Evolutionary conservation across 371 early-diverging fungal genomes (phyloP).

Genomic region (Mucor lusitanicus): DNA sequence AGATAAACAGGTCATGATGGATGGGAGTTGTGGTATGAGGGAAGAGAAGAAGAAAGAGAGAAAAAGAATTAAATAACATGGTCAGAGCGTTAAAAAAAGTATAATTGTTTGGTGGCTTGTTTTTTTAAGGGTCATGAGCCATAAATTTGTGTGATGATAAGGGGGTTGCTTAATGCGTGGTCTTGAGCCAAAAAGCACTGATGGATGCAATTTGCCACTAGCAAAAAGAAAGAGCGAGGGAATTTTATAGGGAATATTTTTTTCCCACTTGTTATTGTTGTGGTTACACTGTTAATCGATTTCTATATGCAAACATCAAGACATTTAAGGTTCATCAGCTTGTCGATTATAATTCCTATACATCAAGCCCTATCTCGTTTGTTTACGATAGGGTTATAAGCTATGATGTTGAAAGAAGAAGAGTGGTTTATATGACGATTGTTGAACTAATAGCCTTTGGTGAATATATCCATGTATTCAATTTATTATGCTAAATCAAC

Average conservation of each 20-base stretch:
- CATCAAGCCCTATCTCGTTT: neutral
- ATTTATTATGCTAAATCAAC: too few relatives aligned
- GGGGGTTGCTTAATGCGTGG: neutral
- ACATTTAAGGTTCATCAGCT: neutral
- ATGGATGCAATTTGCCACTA: neutral
- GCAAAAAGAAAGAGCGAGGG: neutral
- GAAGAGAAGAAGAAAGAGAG: neutral
- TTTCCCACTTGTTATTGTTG: neutral
- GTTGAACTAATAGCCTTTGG: too few relatives aligned
- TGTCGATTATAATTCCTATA: neutral
- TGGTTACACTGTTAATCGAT: neutral
- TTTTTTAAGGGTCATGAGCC: conserved; percentile 4
- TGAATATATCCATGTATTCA: too few relatives aligned
- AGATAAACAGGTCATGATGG: neutral
- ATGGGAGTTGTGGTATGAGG: neutral
- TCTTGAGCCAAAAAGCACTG: neutral
- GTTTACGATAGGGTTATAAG: neutral
- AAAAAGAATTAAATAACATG: conserved; percentile 1
- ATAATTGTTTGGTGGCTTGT: conserved; percentile 2
- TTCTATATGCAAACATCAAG: neutral
- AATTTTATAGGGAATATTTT: conserved; percentile 2
- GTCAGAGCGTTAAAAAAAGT: conserved; percentile 5
- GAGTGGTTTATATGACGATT: too few relatives aligned
- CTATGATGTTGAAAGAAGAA: too few relatives aligned
- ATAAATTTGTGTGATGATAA: conserved; percentile 1